A percentile compares a stretch with the other conserved stretches of the same genome.
phyloP scores from a whole-genome alignment of 805 yeast genomes.

The Danielozyma ontarioensis region DNA sequence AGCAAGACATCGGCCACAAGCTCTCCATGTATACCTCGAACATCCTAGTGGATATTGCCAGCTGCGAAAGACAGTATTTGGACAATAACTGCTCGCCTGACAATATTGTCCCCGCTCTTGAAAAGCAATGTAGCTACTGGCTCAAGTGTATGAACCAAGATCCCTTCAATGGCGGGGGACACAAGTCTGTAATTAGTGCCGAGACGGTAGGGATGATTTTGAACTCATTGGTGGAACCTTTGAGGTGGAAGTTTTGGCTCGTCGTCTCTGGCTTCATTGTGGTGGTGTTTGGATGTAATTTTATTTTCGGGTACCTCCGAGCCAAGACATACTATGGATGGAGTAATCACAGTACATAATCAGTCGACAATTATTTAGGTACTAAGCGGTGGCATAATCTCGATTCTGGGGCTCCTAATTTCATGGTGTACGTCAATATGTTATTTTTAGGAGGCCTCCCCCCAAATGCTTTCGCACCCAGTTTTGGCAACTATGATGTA shows the following conservation, averaged over 20 bases:
- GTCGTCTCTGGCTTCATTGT: conserved; percentile 37
- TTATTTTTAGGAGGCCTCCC: no score
- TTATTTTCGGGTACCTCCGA: conserved; percentile 61
- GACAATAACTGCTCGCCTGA: conserved; percentile 56
- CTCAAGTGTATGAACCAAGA: conserved; percentile 61
- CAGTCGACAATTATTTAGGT: no score
- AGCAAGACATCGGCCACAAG: conserved; percentile 48
- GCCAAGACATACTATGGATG: conserved; percentile 47
- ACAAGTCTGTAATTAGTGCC: conserved; percentile 52
- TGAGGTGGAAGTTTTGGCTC: conserved; percentile 54
- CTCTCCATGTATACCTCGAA: conserved; percentile 45
- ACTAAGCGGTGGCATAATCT: no score
- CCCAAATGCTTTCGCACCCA: no score
- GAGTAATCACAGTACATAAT: conserved; percentile 3
- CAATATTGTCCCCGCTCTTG: conserved; percentile 53
- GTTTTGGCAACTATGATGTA: no score
- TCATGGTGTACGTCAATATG: no score
- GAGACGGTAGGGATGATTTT: conserved; percentile 57
- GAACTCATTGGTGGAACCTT: conserved; percentile 62
- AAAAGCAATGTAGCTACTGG: conserved; percentile 56
- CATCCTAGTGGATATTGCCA: conserved; percentile 45
- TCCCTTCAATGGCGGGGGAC: conserved; percentile 42
- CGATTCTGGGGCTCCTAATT: no score
- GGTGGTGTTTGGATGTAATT: conserved; percentile 54
- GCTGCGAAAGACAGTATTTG: conserved; percentile 47